phyloP scores from a whole-genome alignment of 2,329 filamentous ascomycete species.

The Didymella keratinophila region DNA sequence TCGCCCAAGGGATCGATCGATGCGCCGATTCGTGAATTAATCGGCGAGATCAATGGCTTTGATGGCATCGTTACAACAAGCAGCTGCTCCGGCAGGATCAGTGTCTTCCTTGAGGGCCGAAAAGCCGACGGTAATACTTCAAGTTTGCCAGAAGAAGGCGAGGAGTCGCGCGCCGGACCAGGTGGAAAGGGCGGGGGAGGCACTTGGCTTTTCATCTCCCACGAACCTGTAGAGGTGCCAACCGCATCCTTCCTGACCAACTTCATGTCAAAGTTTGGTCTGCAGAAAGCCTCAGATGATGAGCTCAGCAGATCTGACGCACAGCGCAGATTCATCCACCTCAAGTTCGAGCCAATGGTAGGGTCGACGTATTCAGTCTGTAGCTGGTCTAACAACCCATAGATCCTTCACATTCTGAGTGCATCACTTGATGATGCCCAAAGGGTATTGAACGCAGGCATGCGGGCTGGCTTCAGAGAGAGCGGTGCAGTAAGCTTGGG shows the following conservation, averaged over 20 bases:
- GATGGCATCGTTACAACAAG: slow-evolving; percentile 88
- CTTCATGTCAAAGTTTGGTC: slow-evolving; percentile 52
- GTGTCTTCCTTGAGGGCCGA: slow-evolving; percentile 84
- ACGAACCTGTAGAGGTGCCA: slow-evolving; percentile 68
- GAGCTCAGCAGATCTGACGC: slow-evolving; percentile 14
- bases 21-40: slow-evolving; percentile 76
- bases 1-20: slow-evolving; percentile 92
- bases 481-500: slow-evolving; percentile 79
- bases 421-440: slow-evolving; percentile 79
- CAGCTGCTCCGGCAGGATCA: slow-evolving; percentile 87
- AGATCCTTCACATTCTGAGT: slow-evolving; percentile 90
- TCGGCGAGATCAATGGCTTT: slow-evolving; percentile 77
- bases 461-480: slow-evolving; percentile 87
- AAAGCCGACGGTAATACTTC: slow-evolving; percentile 51
- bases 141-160: slow-evolving; percentile 17
- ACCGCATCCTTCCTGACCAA: slow-evolving; percentile 16
- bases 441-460: slow-evolving; percentile 74
- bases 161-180: slow-evolving; percentile 62
- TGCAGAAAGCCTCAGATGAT: slow-evolving; percentile 18
- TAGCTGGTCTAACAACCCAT: slow-evolving; percentile 30
- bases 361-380: slow-evolving; percentile 38
- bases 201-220: slow-evolving; percentile 86
- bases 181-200: slow-evolving; percentile 85
- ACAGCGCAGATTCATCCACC: slow-evolving; percentile 68
- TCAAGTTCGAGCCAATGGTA: slow-evolving; percentile 97